phyloP scores from a whole-genome alignment of 495 filamentous ascomycete species.

The Podospora comata region DNA sequence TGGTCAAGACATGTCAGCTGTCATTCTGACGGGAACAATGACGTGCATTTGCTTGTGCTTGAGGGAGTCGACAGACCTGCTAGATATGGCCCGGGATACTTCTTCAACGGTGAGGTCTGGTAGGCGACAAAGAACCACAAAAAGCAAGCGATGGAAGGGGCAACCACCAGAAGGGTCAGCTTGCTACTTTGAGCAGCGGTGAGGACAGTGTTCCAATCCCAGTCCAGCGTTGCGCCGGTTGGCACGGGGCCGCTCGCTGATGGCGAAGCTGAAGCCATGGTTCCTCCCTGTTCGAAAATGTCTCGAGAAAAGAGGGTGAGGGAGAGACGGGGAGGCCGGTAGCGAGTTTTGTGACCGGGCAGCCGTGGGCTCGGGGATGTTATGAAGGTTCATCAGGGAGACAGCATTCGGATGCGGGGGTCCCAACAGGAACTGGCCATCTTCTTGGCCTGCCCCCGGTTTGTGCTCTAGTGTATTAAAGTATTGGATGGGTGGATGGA shows the following conservation, averaged over 20 bases:
- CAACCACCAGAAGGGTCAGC: constrained; percentile 12
- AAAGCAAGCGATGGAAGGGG: constrained; percentile 17
- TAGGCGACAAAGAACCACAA: constrained; percentile 30
- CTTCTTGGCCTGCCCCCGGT: not conserved
- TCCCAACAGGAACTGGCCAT: constrained; percentile 1
- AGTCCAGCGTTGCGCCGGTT: not conserved
- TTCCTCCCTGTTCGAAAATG: not conserved
- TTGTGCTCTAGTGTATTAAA: constrained; percentile 3
- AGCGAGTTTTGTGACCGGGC: not conserved
- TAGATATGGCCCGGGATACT: constrained; percentile 33
- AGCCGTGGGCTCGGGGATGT: not conserved
- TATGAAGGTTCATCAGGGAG: not conserved
- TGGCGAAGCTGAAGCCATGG: constrained; percentile 15
- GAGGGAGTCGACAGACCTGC: constrained; percentile 19
- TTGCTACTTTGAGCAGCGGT: constrained; percentile 13
- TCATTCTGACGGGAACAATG: not conserved
- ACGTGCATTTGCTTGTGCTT: not conserved
- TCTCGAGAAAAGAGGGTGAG: not conserved
- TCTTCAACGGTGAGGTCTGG: constrained; percentile 29
- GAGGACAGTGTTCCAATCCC: constrained; percentile 10
- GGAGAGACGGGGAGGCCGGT: not conserved
- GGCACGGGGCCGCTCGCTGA: constrained; percentile 7
- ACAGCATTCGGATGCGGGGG: not conserved
- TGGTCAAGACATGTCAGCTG: constrained; percentile 14
- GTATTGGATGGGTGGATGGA: not conserved